Conservation (phyloP, 2,329 filamentous ascomycete genomes). For the Capronia americana region DNA sequence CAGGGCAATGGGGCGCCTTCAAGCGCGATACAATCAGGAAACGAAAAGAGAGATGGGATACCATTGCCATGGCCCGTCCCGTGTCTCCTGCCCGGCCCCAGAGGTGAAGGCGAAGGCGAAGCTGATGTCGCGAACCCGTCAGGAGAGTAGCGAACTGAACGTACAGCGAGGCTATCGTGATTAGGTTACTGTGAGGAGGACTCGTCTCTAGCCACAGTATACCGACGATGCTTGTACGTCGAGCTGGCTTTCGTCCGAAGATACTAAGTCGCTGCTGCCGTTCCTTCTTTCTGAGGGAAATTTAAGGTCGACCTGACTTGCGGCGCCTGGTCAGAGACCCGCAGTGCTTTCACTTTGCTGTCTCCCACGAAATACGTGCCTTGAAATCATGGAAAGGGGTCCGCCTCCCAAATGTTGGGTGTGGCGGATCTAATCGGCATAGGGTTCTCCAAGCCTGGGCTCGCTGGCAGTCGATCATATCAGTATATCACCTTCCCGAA, state of each 20-base stretch:
- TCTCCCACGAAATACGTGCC: neutral
- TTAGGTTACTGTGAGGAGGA: neutral
- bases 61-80: neutral
- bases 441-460: neutral
- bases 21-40: neutral
- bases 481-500: slow-evolving; percentile 46
- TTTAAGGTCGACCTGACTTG: neutral
- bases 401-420: neutral
- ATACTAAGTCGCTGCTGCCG: neutral
- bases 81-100: neutral
- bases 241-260: neutral
- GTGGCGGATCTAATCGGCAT: neutral
- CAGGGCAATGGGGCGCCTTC: neutral
- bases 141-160: neutral
- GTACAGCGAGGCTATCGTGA: neutral
- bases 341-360: neutral
- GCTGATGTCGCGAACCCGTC: neutral
- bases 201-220: neutral
- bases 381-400: neutral
- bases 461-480: neutral
- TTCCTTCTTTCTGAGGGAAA: neutral
- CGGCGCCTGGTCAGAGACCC: neutral
- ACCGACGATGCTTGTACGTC: neutral
- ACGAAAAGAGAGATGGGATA: neutral
- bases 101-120: neutral